Conservation (phyloP, 2,329 filamentous ascomycete genomes). For the Ceratocystis cubensis region DNA sequence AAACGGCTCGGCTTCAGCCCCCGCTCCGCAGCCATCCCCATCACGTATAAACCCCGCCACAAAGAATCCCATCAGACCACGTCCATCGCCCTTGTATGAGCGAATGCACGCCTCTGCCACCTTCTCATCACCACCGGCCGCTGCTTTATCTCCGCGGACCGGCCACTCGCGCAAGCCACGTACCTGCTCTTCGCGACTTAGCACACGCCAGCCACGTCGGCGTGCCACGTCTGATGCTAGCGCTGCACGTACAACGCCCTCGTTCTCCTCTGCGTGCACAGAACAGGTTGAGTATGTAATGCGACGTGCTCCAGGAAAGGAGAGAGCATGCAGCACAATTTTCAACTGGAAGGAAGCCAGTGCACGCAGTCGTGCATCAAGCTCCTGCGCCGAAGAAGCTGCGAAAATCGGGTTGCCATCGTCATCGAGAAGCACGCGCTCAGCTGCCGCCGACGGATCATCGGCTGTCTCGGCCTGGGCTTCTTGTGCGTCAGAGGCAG, state of each 20-base stretch:
- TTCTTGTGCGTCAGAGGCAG: constrained; percentile 26
- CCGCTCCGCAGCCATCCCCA: constrained; percentile 24
- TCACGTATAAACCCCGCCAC: constrained; percentile 73
- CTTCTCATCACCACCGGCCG: constrained; percentile 37
- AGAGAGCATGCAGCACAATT: constrained; percentile 71
- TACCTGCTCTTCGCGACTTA: constrained; percentile 60
- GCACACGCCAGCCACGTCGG: constrained; percentile 62
- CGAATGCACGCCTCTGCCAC: constrained; percentile 67
- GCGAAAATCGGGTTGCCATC: constrained; percentile 44
- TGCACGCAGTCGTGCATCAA: constrained; percentile 54
- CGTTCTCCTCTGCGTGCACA: constrained; percentile 76
- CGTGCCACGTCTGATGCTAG: constrained; percentile 55
- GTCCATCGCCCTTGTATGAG: constrained; percentile 65
- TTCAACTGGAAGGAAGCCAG: constrained; percentile 71
- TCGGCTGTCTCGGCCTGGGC: constrained; percentile 21
- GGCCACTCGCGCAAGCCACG: constrained; percentile 64
- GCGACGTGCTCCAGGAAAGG: constrained; percentile 59
- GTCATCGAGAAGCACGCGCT: constrained; percentile 40
- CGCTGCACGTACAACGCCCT: constrained; percentile 64
- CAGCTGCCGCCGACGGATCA: constrained; percentile 27
- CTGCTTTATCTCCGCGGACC: constrained; percentile 46
- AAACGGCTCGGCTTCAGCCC: constrained; percentile 33
- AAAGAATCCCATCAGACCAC: constrained; percentile 91
- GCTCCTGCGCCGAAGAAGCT: constrained; percentile 41
- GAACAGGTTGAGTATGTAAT: constrained; percentile 95